Conservation (phyloP, 192 early-diverging fungal genomes). For the Coemansia sp. region DNA sequence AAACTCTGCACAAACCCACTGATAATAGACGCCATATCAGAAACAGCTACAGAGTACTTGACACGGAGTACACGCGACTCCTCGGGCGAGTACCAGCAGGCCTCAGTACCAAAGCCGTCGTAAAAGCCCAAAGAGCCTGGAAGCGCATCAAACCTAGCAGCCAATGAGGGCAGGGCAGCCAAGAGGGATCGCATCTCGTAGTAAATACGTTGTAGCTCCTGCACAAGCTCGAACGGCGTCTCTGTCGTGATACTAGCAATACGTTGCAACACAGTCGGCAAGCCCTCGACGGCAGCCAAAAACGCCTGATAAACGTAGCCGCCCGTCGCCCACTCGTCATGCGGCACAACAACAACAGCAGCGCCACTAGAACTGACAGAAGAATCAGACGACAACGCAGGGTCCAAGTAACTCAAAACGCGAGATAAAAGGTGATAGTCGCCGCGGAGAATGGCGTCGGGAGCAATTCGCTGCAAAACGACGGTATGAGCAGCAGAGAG, state of each 20-base stretch:
- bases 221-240: conserved; percentile 10
- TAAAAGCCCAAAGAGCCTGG: conserved; percentile 18
- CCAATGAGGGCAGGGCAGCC: conserved; percentile 28
- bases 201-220: conserved; percentile 28
- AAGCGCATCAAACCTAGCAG: conserved; percentile 20
- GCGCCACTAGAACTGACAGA: neutral
- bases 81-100: conserved; percentile 19
- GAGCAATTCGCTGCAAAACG: conserved; percentile 61
- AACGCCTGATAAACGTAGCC: conserved; percentile 45
- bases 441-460: conserved; percentile 57
- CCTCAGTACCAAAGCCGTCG: conserved; percentile 17
- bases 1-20: conserved; percentile 35
- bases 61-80: conserved; percentile 32
- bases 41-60: conserved; percentile 45
- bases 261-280: conserved; percentile 30
- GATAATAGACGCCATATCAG: conserved; percentile 39
- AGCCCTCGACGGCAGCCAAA: conserved; percentile 20
- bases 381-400: neutral
- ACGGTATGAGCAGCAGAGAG: conserved; percentile 54
- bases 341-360: neutral
- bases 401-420: conserved; percentile 48
- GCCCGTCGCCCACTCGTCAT: conserved; percentile 33
- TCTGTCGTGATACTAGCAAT: conserved; percentile 12
- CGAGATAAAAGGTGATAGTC: conserved; percentile 45
- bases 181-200: conserved; percentile 31